phyloP scores from a whole-genome alignment of 371 early-diverging fungal genomes.

The Thermomucor indicae-seudaticae region DNA sequence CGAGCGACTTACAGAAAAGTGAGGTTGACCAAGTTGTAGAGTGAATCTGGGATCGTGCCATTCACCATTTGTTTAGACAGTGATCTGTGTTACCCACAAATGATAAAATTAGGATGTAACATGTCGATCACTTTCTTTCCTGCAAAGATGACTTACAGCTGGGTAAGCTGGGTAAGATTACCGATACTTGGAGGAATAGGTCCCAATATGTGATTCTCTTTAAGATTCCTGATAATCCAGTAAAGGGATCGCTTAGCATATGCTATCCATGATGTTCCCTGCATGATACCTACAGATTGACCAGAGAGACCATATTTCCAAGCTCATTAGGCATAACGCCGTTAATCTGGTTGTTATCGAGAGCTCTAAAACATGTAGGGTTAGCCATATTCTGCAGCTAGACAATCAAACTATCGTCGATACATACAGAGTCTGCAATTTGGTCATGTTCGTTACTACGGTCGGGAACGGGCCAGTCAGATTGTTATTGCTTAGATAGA shows the following conservation, averaged over 20 bases:
- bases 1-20: slow-evolving; percentile 20
- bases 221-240: slow-evolving; percentile 21
- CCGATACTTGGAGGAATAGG: slow-evolving; percentile 31
- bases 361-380: neutral
- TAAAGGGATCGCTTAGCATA: neutral
- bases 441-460: slow-evolving; percentile 11
- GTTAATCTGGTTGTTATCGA: slow-evolving; percentile 31
- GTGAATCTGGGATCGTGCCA: slow-evolving; percentile 33
- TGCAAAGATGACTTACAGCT: slow-evolving; percentile 20
- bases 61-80: slow-evolving; percentile 34
- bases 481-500: slow-evolving; percentile 38
- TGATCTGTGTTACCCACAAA: too few relatives aligned
- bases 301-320: slow-evolving; percentile 14
- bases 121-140: neutral
- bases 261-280: neutral
- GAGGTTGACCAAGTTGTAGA: slow-evolving; percentile 25
- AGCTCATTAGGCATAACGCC: slow-evolving; percentile 24
- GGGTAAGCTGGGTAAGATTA: slow-evolving; percentile 24
- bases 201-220: slow-evolving; percentile 30
- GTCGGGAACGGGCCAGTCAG: slow-evolving; percentile 31
- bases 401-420: too few relatives aligned
- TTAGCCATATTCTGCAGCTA: too few relatives aligned
- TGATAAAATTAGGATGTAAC: neutral
- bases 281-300: slow-evolving; percentile 21
- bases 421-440: slow-evolving; percentile 22